Evolutionary conservation across 352 stramenopile species (phyloP), one percentile per base, ranked within the genome.

Genomic region (Blastocystis sp.): DNA sequence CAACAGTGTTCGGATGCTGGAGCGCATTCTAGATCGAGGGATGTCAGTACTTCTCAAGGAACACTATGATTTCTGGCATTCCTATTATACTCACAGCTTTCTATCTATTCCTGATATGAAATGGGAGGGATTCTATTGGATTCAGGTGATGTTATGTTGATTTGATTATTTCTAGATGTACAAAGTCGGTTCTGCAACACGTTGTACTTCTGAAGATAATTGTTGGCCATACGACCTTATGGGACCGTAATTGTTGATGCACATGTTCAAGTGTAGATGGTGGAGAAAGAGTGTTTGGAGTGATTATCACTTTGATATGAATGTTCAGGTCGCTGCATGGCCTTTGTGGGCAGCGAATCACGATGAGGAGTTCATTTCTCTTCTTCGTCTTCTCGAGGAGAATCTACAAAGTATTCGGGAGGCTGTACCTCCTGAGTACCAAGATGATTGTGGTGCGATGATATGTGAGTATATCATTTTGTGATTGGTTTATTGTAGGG

Each of bases 191-290:
- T 81, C 71, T 6, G 71, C 71, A 14, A 67, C 71, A 21, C 71
- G 71, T n/a, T 81, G 71, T 29, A 81, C 71, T 3, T 63, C 51
- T 24, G 9, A 43, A 3, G 71, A 81, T 29, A 81, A 81, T 29
- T 81, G 71, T 52, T 81, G 71, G 71, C 71, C 71, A 9, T 81
- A 81, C 56, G 71, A 81, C 32, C 71, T 81, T 19, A 81, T 81
- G 71, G 71, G 71, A 14, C 71, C 71, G 71, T 81, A 27, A 5
- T 4, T 43, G 9, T 14, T 43, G 4, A 11, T 49, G 3, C 0
- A n/a, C 21, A 3, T 14, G 12, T 65, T 81, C 2, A 81, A 2
- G 0, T 7, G 24, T 59, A 81, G 71, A n/a, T 81, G 71, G 71
- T 81, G 54, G 16, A 32, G 51, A 14, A 67, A 81, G 51, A 81